Conservation (phyloP, 108 stramenopile genomes). For the Cyclotella atomus region DNA sequence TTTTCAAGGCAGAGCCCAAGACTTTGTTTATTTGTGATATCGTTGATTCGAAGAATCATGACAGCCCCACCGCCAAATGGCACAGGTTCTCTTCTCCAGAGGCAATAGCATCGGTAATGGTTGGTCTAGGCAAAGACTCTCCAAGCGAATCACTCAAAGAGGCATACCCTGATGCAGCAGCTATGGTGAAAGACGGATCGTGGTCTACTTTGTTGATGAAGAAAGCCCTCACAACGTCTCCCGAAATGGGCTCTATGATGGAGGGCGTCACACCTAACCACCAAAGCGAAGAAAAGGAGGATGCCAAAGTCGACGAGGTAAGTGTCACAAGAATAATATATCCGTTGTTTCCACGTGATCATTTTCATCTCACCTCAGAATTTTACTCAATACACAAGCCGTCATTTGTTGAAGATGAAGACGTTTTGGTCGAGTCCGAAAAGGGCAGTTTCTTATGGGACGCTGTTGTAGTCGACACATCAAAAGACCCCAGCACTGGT, state of each 20-base stretch:
- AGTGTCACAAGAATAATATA: too few relatives aligned
- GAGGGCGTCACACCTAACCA: not conserved
- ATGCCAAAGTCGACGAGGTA: slow-evolving; percentile 26
- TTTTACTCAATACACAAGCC: not conserved
- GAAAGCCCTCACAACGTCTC: slow-evolving; percentile 35
- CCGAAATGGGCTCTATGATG: not conserved
- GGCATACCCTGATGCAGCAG: slow-evolving; percentile 57
- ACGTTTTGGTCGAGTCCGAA: slow-evolving; percentile 78
- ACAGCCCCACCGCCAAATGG: slow-evolving; percentile 45
- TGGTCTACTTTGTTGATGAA: slow-evolving; percentile 69
- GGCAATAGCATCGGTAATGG: slow-evolving; percentile 79
- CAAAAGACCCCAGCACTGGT: slow-evolving; percentile 42
- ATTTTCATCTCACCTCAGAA: not conserved
- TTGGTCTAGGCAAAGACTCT: slow-evolving; percentile 68
- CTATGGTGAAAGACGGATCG: slow-evolving; percentile 50
- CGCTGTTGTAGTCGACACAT: slow-evolving; percentile 63
- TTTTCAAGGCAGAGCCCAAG: slow-evolving; percentile 63
- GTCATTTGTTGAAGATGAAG: slow-evolving; percentile 66
- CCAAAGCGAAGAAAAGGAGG: slow-evolving; percentile 21
- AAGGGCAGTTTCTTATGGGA: slow-evolving; percentile 72
- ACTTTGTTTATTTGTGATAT: slow-evolving; percentile 66
- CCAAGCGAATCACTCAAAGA: slow-evolving; percentile 63
- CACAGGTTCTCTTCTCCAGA: slow-evolving; percentile 68
- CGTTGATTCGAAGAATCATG: not conserved
- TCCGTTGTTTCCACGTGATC: too few relatives aligned